A percentile compares a stretch with the other conserved stretches of the same genome.
phyloP scores from a whole-genome alignment of 768 basidiomycete genomes.

The Rhodotorula toruloides region DNA sequence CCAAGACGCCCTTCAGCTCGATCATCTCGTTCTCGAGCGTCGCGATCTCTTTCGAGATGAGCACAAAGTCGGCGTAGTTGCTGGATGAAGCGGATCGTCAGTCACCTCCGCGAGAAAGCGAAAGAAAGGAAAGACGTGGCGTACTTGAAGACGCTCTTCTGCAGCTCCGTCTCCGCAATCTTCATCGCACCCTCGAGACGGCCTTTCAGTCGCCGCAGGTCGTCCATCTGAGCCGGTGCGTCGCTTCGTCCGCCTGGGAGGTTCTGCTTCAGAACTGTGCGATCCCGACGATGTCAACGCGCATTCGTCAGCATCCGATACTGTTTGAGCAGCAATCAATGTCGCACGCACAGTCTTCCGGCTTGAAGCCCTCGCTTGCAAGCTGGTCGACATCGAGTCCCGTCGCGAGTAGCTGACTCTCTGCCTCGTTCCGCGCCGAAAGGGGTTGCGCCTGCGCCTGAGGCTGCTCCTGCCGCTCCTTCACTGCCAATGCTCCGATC shows the following conservation, averaged over 20 bases:
- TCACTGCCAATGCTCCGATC: too few species aligned
- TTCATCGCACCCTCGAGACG: slow-evolving; percentile 67
- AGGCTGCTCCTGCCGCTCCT: not conserved
- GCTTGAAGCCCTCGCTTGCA: slow-evolving; percentile 74
- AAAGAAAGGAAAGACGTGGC: slow-evolving; percentile 24
- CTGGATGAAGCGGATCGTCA: slow-evolving; percentile 9
- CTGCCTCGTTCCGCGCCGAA: not conserved
- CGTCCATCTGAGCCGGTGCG: slow-evolving; percentile 47
- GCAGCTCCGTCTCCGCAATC: slow-evolving; percentile 71
- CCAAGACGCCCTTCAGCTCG: slow-evolving; percentile 85
- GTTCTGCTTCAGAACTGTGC: slow-evolving; percentile 30
- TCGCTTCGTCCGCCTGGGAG: slow-evolving; percentile 45
- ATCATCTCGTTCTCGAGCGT: slow-evolving; percentile 96
- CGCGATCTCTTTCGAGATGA: slow-evolving; percentile 93
- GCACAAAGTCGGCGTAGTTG: slow-evolving; percentile 94
- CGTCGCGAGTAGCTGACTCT: slow-evolving; percentile 24
- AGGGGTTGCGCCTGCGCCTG: not conserved
- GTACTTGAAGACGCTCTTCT: slow-evolving; percentile 85
- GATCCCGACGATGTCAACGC: not conserved
- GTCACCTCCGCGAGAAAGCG: not conserved
- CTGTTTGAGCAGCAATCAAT: not conserved
- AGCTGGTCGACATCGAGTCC: slow-evolving; percentile 58
- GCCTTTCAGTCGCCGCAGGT: slow-evolving; percentile 63
- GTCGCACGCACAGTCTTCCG: slow-evolving; percentile 69
- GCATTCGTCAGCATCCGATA: not conserved